phyloP scores from a whole-genome alignment of 345 rosid genomes.

The Adansonia digitata region DNA sequence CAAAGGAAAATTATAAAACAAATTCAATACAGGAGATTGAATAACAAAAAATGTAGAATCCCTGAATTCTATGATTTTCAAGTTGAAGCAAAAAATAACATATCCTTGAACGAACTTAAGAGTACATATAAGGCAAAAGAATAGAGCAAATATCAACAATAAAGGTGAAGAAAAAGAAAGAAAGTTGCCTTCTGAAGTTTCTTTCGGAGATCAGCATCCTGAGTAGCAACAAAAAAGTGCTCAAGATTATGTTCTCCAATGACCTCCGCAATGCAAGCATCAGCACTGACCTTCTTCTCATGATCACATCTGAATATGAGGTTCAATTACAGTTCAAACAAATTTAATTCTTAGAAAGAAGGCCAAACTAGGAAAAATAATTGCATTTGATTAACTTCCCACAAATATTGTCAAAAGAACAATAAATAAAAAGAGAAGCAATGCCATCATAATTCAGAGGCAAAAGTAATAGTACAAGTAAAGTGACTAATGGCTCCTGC shows the following conservation, averaged over 20 bases:
- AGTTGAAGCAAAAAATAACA: not conserved
- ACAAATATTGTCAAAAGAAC: not conserved
- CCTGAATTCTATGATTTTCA: not conserved
- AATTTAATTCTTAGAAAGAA: not conserved
- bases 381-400: not conserved
- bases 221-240: conserved; percentile 86
- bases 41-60: not conserved
- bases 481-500: not conserved
- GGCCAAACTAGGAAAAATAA: not conserved
- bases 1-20: not conserved
- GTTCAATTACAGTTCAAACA: conserved; percentile 4
- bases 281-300: conserved; percentile 55
- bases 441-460: not conserved
- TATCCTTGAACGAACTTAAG: not conserved
- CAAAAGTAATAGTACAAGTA: not conserved
- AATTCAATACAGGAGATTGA: not conserved
- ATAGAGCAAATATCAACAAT: not conserved
- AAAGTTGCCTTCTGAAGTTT: conserved; percentile 35
- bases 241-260: conserved; percentile 56
- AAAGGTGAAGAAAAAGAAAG: not conserved
- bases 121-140: not conserved
- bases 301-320: conserved; percentile 65
- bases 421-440: not conserved
- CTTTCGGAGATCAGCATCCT: conserved; percentile 62
- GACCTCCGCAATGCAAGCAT: conserved; percentile 59